Conservation (phyloP, 495 filamentous ascomycete species). For the Xylaria grammica region DNA sequence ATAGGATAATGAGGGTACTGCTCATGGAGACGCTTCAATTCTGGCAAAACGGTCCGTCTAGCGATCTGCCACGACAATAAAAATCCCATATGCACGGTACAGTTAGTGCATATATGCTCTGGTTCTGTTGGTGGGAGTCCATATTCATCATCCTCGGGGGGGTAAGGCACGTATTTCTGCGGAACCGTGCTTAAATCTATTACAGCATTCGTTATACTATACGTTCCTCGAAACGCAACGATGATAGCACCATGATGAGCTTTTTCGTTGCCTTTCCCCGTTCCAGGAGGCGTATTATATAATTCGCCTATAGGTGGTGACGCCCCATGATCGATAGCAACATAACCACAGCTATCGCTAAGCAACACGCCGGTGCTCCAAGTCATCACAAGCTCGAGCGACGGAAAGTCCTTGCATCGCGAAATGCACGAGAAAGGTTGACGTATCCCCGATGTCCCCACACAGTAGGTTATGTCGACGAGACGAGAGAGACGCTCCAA, state of each 20-base stretch:
- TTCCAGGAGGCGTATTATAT: slow-evolving; percentile 25
- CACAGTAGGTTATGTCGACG: slow-evolving; percentile 95
- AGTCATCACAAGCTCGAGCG: slow-evolving; percentile 77
- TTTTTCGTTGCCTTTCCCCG: not conserved
- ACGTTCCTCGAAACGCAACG: slow-evolving; percentile 94
- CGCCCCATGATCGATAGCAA: slow-evolving; percentile 75
- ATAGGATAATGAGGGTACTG: slow-evolving; percentile 73
- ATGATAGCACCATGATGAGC: slow-evolving; percentile 60
- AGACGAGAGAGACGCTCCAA: slow-evolving; percentile 85
- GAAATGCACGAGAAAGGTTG: slow-evolving; percentile 85
- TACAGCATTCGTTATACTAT: slow-evolving; percentile 88
- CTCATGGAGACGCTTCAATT: slow-evolving; percentile 57
- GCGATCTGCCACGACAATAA: slow-evolving; percentile 80
- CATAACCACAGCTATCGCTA: slow-evolving; percentile 91
- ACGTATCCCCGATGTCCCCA: slow-evolving; percentile 77
- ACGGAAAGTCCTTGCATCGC: slow-evolving; percentile 79
- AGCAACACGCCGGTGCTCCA: slow-evolving; percentile 90
- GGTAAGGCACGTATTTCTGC: slow-evolving; percentile 90
- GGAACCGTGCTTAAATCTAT: slow-evolving; percentile 85
- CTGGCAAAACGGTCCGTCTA: slow-evolving; percentile 64
- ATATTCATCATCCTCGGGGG: slow-evolving; percentile 53
- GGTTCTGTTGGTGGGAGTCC: slow-evolving; percentile 30
- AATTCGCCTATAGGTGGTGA: slow-evolving; percentile 49
- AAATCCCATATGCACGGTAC: slow-evolving; percentile 92
- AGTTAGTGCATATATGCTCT: slow-evolving; percentile 68